phyloP scores from a whole-genome alignment of 1,139 yeast genomes.

The Casaregolazyma lundiana region DNA sequence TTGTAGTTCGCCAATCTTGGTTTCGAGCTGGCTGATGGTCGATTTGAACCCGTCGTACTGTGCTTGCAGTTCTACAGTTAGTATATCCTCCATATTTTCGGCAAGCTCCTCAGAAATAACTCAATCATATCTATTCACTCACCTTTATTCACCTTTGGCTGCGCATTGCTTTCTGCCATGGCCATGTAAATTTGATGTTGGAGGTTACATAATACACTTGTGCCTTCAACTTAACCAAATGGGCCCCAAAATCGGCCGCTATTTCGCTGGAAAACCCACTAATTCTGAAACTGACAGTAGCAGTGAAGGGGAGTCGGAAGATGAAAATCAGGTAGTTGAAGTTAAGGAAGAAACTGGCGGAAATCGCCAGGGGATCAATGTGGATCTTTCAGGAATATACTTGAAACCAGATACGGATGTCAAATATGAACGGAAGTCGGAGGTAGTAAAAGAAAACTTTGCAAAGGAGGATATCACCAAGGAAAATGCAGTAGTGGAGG shows the following conservation, averaged over 20 bases:
- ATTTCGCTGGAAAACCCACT: constrained; percentile 25
- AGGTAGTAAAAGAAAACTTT: too few relatives aligned
- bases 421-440: too few relatives aligned
- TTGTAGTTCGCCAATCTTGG: constrained; percentile 41
- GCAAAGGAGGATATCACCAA: background rate
- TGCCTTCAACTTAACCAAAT: constrained; percentile 4
- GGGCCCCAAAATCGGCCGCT: constrained; percentile 15
- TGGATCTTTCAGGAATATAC: constrained; percentile 2
- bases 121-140: constrained; percentile 8
- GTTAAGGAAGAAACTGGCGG: constrained; percentile 15
- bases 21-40: constrained; percentile 34
- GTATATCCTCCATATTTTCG: background rate
- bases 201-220: constrained; percentile 45
- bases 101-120: background rate
- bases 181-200: constrained; percentile 16
- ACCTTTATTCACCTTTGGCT: constrained; percentile 23
- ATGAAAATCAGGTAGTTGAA: constrained; percentile 17
- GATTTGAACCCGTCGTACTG: constrained; percentile 40
- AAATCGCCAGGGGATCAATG: background rate
- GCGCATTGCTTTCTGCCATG: constrained; percentile 16
- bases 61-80: constrained; percentile 34
- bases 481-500: constrained; percentile 10
- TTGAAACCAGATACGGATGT: background rate
- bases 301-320: constrained; percentile 16
- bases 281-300: constrained; percentile 12